Base-by-base conservation (phyloP, 2,329 filamentous ascomycete genomes). In the Hypoxylon sp. region DNA sequence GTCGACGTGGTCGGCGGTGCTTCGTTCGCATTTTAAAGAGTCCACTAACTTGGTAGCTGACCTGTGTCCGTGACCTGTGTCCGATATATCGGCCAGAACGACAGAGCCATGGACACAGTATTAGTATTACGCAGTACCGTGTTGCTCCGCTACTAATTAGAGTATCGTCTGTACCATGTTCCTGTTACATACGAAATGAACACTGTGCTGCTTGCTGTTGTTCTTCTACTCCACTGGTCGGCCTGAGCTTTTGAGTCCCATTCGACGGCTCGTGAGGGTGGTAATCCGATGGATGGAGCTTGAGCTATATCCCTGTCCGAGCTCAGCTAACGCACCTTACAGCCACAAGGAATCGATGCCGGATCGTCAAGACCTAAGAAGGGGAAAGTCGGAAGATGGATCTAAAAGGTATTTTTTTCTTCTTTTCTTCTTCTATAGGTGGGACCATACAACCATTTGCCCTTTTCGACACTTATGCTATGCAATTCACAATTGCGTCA, bases 281-380 rank as follows among this genome's bases (percentile, higher is more conserved):
- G 61, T 59, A 69, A 71, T 66, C 66, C 60, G 66, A 68, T 58
- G 56, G 63, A 68, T 58, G 56, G 55, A 62, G 52, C 62, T 67
- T 61, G 38, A 67, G 48, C 48, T 61, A 55, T 7, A 49, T 23
- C 64, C 64, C 51, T 61, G 58, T 51, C 61, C 34, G 65, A 60
- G 62, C 57, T 63, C 10, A 52, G 50, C 49, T 68, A 60, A 63
- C 50, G 48, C 48, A 57, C 45, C 45, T 45, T 48, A 51, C 51
- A 59, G 64, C 68, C 67, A 71, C 50, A 62, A 72, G 67, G 67
- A 72, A 64, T 50, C 57, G 51, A 65, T 66, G 56, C 69, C 69
- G 69, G 48, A 46, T 51, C 55, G 50, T 63, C 63, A 49, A 28
- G 4, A 60, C n/a, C 61, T 41, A 68, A 56, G 41, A 69, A 62